phyloP scores from a whole-genome alignment of 1,284 basidiomycete genomes.

The Ceratobasidium sp. region DNA sequence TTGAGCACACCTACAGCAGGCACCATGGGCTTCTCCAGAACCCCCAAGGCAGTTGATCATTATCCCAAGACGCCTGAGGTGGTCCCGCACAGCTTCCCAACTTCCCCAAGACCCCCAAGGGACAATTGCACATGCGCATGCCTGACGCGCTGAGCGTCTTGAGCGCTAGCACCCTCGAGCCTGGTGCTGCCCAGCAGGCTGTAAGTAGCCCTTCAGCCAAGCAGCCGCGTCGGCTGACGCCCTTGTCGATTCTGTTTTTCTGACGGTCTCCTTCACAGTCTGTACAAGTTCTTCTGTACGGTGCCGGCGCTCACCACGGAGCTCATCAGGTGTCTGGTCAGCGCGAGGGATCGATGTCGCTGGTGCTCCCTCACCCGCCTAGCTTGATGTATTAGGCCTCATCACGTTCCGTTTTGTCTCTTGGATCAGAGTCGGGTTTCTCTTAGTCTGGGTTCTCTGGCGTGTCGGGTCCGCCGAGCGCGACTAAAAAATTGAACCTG shows the following conservation, averaged over 20 bases:
- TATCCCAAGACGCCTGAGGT: conserved; percentile 41
- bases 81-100: conserved; percentile 18
- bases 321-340: background rate
- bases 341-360: conserved; percentile 60
- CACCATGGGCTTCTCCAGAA: conserved; percentile 11
- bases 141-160: conserved; percentile 72
- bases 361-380: conserved; percentile 65
- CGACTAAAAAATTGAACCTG: conserved; percentile 81
- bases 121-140: conserved; percentile 14
- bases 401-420: conserved; percentile 62
- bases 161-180: conserved; percentile 71
- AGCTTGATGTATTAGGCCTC: conserved; percentile 55
- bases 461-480: conserved; percentile 58
- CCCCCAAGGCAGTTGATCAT: background rate
- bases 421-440: conserved; percentile 66
- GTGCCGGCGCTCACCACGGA: conserved; percentile 57
- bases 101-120: conserved; percentile 38
- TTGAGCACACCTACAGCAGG: conserved; percentile 28
- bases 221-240: conserved; percentile 75
- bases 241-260: conserved; percentile 96
- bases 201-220: conserved; percentile 50
- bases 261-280: conserved; percentile 91
- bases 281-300: conserved; percentile 65
- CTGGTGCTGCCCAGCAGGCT: conserved; percentile 37
- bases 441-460: conserved; percentile 65